Conservation (phyloP, 768 basidiomycete species). For the Phanerochaete carnosa region DNA sequence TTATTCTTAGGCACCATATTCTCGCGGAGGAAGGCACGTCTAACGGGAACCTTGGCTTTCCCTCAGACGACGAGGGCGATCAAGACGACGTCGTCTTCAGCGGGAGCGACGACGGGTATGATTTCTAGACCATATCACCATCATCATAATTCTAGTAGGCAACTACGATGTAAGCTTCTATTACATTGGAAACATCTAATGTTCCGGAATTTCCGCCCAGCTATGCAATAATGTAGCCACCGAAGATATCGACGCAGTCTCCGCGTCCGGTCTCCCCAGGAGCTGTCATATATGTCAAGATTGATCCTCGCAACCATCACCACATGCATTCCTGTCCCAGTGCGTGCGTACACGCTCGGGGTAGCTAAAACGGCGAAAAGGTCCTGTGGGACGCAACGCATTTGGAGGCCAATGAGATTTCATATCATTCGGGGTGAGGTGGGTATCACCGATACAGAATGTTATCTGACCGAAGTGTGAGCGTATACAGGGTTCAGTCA, state of each 20-base stretch:
- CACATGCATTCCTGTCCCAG: neutral
- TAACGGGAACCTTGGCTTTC: constrained; percentile 44
- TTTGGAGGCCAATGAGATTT: neutral
- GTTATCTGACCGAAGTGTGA: neutral
- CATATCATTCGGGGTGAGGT: neutral
- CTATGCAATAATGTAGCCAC: neutral
- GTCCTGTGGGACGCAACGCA: no score
- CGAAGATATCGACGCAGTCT: no score
- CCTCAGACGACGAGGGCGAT: constrained; percentile 39
- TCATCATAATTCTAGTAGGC: neutral
- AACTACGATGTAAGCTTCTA: neutral
- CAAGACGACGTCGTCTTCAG: constrained; percentile 30
- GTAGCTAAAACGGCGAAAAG: no score
- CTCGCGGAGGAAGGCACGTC: constrained; percentile 33
- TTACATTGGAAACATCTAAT: neutral
- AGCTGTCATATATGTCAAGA: neutral
- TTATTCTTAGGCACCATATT: constrained; percentile 37
- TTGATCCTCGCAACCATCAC: neutral
- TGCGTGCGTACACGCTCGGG: no score
- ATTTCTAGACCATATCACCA: neutral
- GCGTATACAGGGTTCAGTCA: neutral
- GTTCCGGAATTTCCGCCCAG: no score
- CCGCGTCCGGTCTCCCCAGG: no score
- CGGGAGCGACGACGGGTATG: constrained; percentile 25
- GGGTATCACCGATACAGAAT: no score